phyloP scores from a whole-genome alignment of 495 filamentous ascomycete genomes.

The Penicillium macrosclerotiorum region DNA sequence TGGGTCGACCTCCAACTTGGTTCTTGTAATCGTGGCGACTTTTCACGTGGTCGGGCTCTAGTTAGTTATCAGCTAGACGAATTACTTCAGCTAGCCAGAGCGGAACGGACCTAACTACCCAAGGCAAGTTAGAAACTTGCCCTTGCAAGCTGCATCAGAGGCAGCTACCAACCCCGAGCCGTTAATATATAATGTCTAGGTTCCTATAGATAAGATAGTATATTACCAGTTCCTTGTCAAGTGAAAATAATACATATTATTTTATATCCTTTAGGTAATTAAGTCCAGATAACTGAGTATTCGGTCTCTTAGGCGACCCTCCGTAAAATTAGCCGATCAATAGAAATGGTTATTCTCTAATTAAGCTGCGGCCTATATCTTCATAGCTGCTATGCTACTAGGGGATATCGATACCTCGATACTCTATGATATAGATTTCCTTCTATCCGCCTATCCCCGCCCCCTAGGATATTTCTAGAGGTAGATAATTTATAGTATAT shows the following conservation, averaged over 20 bases:
- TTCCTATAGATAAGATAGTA: background rate
- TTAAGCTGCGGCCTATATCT: no score
- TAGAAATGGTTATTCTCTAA: no score
- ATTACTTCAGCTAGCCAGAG: conserved; percentile 7
- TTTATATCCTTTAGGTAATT: conserved; percentile 8
- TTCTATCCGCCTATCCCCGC: no score
- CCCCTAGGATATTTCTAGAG: no score
- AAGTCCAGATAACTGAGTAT: conserved; percentile 26
- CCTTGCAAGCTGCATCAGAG: conserved; percentile 9
- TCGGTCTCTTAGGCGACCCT: conserved; percentile 11
- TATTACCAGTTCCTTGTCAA: background rate
- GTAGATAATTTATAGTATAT: no score
- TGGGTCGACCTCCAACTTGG: no score
- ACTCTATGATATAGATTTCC: no score
- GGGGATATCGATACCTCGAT: no score
- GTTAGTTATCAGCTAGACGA: conserved; percentile 18
- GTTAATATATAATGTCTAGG: conserved; percentile 30
- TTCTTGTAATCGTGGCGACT: conserved; percentile 7
- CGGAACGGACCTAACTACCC: background rate
- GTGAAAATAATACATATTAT: background rate
- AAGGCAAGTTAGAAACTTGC: background rate
- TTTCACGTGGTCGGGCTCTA: conserved; percentile 30
- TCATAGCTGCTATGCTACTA: no score
- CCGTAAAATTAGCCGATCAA: conserved; percentile 14
- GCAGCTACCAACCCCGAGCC: background rate